Evolutionary conservation across 352 stramenopile genomes (phyloP).

Genomic region (Globisporangium iwayamae): DNA sequence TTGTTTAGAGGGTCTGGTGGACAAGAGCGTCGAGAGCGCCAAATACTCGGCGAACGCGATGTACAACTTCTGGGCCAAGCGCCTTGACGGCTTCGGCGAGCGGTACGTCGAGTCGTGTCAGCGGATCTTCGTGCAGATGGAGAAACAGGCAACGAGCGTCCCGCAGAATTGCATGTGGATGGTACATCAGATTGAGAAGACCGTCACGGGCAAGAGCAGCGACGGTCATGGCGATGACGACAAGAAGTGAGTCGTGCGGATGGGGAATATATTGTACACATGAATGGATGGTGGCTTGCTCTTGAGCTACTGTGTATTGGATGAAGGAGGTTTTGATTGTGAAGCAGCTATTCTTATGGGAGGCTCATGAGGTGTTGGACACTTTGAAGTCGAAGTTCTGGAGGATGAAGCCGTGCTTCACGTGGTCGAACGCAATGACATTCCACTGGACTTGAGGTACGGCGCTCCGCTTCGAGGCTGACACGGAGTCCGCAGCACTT

Average conservation of each 20-base stretch:
- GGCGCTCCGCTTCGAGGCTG: background rate
- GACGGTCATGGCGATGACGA: conserved; percentile 18
- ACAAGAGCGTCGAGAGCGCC: conserved; percentile 41
- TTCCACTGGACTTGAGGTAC: conserved; percentile 27
- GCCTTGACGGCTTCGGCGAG: conserved; percentile 59
- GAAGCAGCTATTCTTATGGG: background rate
- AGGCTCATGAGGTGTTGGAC: background rate
- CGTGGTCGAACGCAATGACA: conserved; percentile 26
- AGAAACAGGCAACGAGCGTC: conserved; percentile 45
- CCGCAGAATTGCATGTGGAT: conserved; percentile 48
- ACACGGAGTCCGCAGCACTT: too few relatives aligned
- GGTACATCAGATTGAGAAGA: conserved; percentile 42
- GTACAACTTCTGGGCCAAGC: conserved; percentile 70
- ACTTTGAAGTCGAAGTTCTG: conserved; percentile 35
- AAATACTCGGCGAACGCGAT: conserved; percentile 54
- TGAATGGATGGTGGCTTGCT: background rate
- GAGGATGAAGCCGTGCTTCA: conserved; percentile 42
- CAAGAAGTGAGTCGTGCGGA: conserved; percentile 4
- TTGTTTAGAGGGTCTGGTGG: conserved; percentile 31
- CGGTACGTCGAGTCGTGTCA: conserved; percentile 67
- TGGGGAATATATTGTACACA: background rate
- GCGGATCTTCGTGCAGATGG: conserved; percentile 59
- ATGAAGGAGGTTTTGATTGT: background rate
- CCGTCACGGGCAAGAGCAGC: conserved; percentile 22
- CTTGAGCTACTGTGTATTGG: background rate